Base-by-base conservation (phyloP, 495 filamentous ascomycete species). In the Aspergillus biplanus region DNA sequence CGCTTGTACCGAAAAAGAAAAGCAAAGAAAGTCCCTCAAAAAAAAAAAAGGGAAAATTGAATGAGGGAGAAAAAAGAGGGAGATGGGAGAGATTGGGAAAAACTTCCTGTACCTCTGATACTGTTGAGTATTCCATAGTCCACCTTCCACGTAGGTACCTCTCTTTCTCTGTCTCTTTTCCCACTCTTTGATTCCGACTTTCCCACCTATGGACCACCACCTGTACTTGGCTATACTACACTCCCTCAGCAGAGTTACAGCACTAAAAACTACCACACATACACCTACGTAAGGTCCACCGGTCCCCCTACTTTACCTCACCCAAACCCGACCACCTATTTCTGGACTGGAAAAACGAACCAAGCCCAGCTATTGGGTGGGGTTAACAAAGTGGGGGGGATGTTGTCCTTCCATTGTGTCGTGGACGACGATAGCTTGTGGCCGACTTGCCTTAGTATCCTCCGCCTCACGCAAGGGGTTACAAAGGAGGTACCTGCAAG, bases 381-480 rank as follows among this genome's bases (percentile, higher is more conserved):
- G 59, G 56, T 58, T 59, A 47, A 48, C 27, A 55, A 21, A 64
- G 62, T 64, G 62, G 55, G 55, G 56, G 18, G 21, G 21, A 27
- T 27, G 21, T 27, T 27, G 21, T 27, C 21, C 21, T 44, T 12
- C n/a, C 31, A 62, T 66, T 62, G 61, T 64, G 55, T 64, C 47
- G 55, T 64, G 55, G 56, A 63, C 61, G 37, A 44, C 34, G 54
- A 59, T 61, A 64, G 63, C 35, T 63, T 61, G 61, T 27, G 21
- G 21, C 21, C 21, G 21, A 27, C 21, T 27, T 27, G 2, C 21
- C 21, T 27, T 27, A 27, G 21, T 27, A 52, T 21, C 42, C 59
- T 67, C 67, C 57, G 61, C 65, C 58, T 59, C 59, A 70, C 68
- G 68, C 68, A 70, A 70, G 68, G 68, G 68, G 68, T 67, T 15